Base-by-base conservation (phyloP, 495 filamentous ascomycete genomes). In the Extremus antarcticus region DNA sequence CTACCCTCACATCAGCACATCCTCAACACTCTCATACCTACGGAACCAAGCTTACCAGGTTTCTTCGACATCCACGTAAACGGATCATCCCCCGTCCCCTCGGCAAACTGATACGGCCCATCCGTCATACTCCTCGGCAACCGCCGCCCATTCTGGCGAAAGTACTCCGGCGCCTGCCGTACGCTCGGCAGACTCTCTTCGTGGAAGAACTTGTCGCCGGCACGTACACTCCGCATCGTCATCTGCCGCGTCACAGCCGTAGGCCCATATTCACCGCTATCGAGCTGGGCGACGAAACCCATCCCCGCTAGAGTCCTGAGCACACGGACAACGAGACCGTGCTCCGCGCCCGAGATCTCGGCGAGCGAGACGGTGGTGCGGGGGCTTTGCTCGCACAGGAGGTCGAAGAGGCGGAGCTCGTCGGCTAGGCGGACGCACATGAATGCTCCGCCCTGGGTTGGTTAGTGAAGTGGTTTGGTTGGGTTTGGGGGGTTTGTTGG, bases 101-200 rank as follows among this genome's bases (percentile, higher is more conserved):
- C 40, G 8, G 50, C 56, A 25, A 58, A 58, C 41, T 58, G 56
- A 43, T 47, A 54, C 25, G 56, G 56, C 8, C 50, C 50, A 29
- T 58, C 43, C 16, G 29, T 47, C 50, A 53, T 58, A 7, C 21
- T 50, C 21, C 19, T 29, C 23, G 51, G 50, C 9, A 53, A 24
- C 16, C 25, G 23, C 39, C 53, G 53, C 3, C 56, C 50, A 25
- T 53, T 58, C 16, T 13, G 20, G 19, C 47, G 46, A 19, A 58
- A 49, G 50, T 58, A 58, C 22, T 24, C 40, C 13, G 56, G 56
- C 16, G 51, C 29, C 17, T 20, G 21, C 13, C 32, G 16, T 8
- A 51, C 25, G 45, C 46, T 58, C 39, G 40, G 50, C 19, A 49
- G 24, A 17, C 50, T 35, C 29, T 35, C 29, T 35, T 35, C 56